Conservation (phyloP, 768 basidiomycete species). For the Epithele typhae region DNA sequence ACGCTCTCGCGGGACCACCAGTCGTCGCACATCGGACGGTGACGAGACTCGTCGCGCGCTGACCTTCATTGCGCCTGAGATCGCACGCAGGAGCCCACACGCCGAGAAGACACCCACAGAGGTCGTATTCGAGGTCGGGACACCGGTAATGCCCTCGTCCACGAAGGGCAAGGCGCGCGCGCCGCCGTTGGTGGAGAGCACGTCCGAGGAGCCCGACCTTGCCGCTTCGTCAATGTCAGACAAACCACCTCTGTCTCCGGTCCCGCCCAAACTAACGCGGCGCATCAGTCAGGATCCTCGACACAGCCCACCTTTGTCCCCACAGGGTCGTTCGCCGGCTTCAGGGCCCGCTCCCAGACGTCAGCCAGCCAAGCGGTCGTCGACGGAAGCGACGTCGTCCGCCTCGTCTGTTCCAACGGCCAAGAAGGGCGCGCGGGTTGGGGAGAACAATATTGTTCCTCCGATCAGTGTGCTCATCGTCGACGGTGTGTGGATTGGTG, state of each 20-base stretch:
- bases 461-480: constrained; percentile 98
- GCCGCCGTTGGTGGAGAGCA: constrained; percentile 2
- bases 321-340: constrained; percentile 15
- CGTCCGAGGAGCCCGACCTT: neutral
- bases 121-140: neutral
- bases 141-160: neutral
- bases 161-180: constrained; percentile 15
- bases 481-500: constrained; percentile 62
- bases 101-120: neutral
- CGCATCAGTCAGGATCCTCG: constrained; percentile 14
- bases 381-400: constrained; percentile 25
- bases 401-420: constrained; percentile 21
- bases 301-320: constrained; percentile 18
- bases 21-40: constrained; percentile 15
- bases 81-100: constrained; percentile 7
- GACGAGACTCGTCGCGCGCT: constrained; percentile 4
- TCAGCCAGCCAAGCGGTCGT: constrained; percentile 25
- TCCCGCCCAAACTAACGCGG: constrained; percentile 5
- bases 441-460: constrained; percentile 77
- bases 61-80: too few species aligned
- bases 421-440: constrained; percentile 47
- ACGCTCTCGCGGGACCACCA: neutral
- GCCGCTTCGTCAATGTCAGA: neutral
- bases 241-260: neutral
- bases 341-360: constrained; percentile 19